These are phyloP conservation scores for Fraxinus excelsior DNA, from an alignment of 257 asterid species.

Conservation along the genomic window DNA sequence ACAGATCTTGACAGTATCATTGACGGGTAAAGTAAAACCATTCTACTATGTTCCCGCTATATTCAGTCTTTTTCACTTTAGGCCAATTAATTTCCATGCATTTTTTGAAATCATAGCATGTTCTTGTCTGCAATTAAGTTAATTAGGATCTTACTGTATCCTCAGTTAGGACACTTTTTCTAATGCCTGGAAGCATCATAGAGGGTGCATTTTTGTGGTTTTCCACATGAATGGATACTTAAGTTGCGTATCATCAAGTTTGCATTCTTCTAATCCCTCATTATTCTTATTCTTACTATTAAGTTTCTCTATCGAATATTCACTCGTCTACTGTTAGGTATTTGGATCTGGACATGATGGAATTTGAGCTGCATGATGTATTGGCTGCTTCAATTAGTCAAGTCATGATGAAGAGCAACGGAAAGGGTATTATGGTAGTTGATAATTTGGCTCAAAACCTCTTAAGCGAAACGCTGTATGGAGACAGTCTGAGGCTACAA, in stretches of 20 bases:
- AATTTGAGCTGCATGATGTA: constrained; percentile 74
- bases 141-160: not conserved
- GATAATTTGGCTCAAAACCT: constrained; percentile 55
- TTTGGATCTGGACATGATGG: constrained; percentile 91
- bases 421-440: constrained; percentile 60
- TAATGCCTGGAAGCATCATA: not conserved
- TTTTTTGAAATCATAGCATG: not conserved
- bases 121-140: not conserved
- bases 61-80: not conserved
- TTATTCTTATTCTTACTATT: not conserved
- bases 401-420: constrained; percentile 78
- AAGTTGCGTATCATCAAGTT: not conserved
- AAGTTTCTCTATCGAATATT: not conserved
- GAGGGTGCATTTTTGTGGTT: not conserved
- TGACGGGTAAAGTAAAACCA: constrained; percentile 59
- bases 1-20: constrained; percentile 89
- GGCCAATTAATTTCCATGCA: not conserved
- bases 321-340: constrained; percentile 41
- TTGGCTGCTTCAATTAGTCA: constrained; percentile 84
- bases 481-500: constrained; percentile 87
- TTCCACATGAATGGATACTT: not conserved
- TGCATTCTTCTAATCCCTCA: not conserved
- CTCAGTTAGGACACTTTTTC: not conserved
- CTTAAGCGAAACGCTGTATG: constrained; percentile 60
- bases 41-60: constrained; percentile 5